Conservation (phyloP, 768 basidiomycete species). For the Floccularia luteovirens region DNA sequence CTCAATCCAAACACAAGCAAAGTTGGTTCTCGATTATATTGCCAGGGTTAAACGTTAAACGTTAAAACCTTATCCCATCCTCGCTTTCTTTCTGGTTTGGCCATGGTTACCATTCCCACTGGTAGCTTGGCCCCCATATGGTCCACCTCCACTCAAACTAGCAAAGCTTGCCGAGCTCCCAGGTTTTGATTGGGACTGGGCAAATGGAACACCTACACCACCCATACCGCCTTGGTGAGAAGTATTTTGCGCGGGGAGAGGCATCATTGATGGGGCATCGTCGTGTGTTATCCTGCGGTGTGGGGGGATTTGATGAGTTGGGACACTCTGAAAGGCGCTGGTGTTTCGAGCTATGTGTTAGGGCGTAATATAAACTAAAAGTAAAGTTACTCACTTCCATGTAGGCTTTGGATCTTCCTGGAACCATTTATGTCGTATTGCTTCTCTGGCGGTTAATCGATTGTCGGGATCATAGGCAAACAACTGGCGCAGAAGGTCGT, state of each 20-base stretch:
- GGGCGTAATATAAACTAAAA: too few species aligned
- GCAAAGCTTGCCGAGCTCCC: constrained; percentile 59
- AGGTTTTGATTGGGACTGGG: constrained; percentile 48
- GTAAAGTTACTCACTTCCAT: constrained; percentile 55
- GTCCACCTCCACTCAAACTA: constrained; percentile 50
- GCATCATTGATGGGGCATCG: constrained; percentile 85
- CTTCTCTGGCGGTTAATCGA: constrained; percentile 76
- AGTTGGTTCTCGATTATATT: not conserved
- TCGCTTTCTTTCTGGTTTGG: constrained; percentile 17
- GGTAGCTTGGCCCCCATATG: constrained; percentile 24
- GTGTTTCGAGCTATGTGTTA: not conserved
- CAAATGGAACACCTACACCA: constrained; percentile 29
- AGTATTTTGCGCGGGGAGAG: constrained; percentile 39
- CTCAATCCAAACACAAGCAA: not conserved
- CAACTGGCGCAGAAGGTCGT: constrained; percentile 78
- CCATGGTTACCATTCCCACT: constrained; percentile 24
- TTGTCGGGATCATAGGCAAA: constrained; percentile 90
- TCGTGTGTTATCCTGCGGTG: constrained; percentile 88
- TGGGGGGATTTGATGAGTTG: constrained; percentile 68
- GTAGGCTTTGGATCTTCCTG: constrained; percentile 83
- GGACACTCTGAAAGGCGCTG: constrained; percentile 71
- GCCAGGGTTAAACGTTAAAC: not conserved
- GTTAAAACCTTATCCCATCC: not conserved
- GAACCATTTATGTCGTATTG: constrained; percentile 87
- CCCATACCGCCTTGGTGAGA: constrained; percentile 30